Evolutionary conservation across 2,329 filamentous ascomycete genomes (phyloP).

Genomic region (Claviceps citrina): DNA sequence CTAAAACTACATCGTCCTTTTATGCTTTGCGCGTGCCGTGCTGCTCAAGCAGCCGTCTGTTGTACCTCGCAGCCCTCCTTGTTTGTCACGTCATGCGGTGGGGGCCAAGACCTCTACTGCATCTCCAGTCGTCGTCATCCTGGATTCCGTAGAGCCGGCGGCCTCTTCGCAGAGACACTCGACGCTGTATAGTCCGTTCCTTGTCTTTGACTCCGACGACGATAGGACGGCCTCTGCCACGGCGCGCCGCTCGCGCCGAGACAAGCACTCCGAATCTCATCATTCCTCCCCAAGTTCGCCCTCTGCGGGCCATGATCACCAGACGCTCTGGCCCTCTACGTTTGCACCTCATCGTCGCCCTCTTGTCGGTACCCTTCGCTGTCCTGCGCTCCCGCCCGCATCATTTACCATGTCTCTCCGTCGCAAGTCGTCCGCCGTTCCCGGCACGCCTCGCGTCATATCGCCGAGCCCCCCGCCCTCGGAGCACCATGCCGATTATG

Average conservation of each 20-base stretch:
- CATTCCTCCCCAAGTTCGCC: not conserved
- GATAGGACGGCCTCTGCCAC: slow-evolving; percentile 5
- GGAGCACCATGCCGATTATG: slow-evolving; percentile 32
- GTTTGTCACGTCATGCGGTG: slow-evolving; percentile 36
- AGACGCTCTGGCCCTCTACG: slow-evolving; percentile 29
- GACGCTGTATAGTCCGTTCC: slow-evolving; percentile 9
- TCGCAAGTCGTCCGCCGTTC: slow-evolving; percentile 35
- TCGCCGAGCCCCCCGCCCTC: slow-evolving; percentile 62
- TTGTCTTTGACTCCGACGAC: slow-evolving; percentile 11
- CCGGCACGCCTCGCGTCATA: slow-evolving; percentile 72
- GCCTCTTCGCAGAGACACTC: slow-evolving; percentile 7
- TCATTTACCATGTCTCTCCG: slow-evolving; percentile 37
- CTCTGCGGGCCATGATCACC: slow-evolving; percentile 8
- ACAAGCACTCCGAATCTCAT: slow-evolving; percentile 31
- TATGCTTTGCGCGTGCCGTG: slow-evolving; percentile 6
- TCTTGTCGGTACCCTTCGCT: slow-evolving; percentile 40
- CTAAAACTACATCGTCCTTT: slow-evolving; percentile 3
- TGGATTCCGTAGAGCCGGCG: slow-evolving; percentile 38
- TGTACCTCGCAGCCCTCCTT: slow-evolving; percentile 1
- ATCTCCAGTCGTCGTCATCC: slow-evolving; percentile 29
- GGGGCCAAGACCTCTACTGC: slow-evolving; percentile 40
- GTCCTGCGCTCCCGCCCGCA: slow-evolving; percentile 45
- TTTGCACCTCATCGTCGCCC: slow-evolving; percentile 32
- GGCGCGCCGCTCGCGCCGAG: slow-evolving; percentile 30
- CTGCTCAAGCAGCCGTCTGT: slow-evolving; percentile 2